Base-by-base conservation (phyloP, 495 filamentous ascomycete species). In the Xylaria nigripes region DNA sequence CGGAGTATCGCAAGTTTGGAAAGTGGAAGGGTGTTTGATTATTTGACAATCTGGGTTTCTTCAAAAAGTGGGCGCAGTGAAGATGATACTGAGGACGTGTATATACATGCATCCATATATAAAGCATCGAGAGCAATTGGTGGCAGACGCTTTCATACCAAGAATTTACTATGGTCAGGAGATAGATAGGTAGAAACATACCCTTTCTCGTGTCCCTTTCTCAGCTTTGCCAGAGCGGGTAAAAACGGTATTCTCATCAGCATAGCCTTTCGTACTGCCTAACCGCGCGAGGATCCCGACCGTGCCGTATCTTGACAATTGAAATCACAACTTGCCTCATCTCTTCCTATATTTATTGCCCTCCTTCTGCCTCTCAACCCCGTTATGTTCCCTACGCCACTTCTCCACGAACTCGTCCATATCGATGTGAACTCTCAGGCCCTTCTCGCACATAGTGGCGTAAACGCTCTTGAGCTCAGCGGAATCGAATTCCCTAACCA, bases 1-100 rank as follows among this genome's bases (percentile, higher is more conserved):
- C 77, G 54, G 80, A 87, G 65, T 89, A 83, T 61, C 65, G 76
- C 58, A 80, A 70, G 66, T 86, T 85, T 66, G 84, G 85, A 30
- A 84, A 81, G 73, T 88, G 85, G 85, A 79, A 76, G 45, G 82
- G 84, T 13, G 67, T 76, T 12, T 76, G 65, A 57, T n/a, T 12
- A 22, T 36, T 25, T 18, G 23, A 22, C 12, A 19, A 13, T 18
- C 23, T 51, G 45, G 25, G 29, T 36, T 25, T 52, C 21, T 48
- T 57, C 58, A 57, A 32, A 44, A 0, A 34, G 27, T 46, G 25
- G 22, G n/a, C 25, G 16, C 18, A 40, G 25, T 24, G 41, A 25
- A 38, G 16, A 19, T 21, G 0, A 3, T 27, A 25, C 25, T 9
- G 12, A 19, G n/a, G 25, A 42, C 34, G 16, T 41, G 16, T 50